A percentile compares a stretch with the other conserved stretches of the same genome.
phyloP scores from a whole-genome alignment of 2,329 filamentous ascomycete genomes.

The Calonectria pauciramosa region DNA sequence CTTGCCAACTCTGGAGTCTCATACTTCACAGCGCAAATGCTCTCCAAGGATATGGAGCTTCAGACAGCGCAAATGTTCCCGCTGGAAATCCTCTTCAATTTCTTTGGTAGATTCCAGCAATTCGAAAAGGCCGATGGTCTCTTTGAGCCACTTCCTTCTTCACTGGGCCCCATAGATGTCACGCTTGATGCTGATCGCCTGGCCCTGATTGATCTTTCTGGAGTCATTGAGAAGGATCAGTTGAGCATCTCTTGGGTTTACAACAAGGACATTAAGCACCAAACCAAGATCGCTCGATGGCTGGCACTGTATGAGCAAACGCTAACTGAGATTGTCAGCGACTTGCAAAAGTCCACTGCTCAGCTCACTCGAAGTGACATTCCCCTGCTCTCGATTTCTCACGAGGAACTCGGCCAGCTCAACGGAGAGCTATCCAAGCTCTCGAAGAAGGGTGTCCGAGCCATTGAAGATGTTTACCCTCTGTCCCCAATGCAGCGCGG shows the following conservation, averaged over 20 bases:
- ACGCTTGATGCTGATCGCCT: constrained; percentile 27
- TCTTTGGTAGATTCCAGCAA: constrained; percentile 48
- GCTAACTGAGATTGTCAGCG: background rate
- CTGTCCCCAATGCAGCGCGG: constrained; percentile 55
- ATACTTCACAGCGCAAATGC: constrained; percentile 2
- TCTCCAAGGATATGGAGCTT: background rate
- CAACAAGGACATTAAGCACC: background rate
- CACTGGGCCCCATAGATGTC: constrained; percentile 18
- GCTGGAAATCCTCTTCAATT: constrained; percentile 46
- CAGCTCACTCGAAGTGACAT: constrained; percentile 42
- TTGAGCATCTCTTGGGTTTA: background rate
- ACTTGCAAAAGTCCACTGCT: background rate
- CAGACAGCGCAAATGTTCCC: constrained; percentile 21
- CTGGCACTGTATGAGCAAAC: background rate
- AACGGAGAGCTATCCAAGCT: constrained; percentile 32
- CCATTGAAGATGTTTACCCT: constrained; percentile 51
- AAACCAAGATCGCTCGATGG: background rate
- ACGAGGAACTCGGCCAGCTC: constrained; percentile 28
- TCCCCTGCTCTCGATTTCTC: constrained; percentile 49
- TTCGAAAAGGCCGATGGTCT: constrained; percentile 45
- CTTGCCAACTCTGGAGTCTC: background rate
- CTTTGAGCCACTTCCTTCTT: constrained; percentile 31
- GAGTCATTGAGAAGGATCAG: background rate
- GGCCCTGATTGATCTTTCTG: constrained; percentile 28
- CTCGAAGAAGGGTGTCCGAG: background rate